Base-by-base conservation (phyloP, 768 basidiomycete genomes). In the Kwoniella europaea region DNA sequence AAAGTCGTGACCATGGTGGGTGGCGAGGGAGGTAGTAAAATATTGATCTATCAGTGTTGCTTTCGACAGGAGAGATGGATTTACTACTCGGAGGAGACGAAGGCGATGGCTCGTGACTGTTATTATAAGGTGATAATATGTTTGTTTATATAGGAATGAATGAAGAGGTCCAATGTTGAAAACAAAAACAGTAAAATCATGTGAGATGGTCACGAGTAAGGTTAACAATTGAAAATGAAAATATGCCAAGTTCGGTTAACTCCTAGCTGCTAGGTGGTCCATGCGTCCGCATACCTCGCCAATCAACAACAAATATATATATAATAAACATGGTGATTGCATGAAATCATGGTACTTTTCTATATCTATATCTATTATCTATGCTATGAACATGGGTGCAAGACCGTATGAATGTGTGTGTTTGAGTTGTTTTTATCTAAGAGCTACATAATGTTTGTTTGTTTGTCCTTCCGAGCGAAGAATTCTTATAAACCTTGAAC, bases 401-500 rank as follows among this genome's bases (percentile, higher is more conserved):
- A 43, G 35, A 60, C 22, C 16, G 15, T 57, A 35, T 15, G 41
- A n/a, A 55, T 65, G 54, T 35, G 3, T 52, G 24, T 18, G 6
- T 16, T 52, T 27, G 13, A 29, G 46, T 52, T 53, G 22, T 24
- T 42, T 55, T 15, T 29, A 58, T 44, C 53, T 67, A 56, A n/a
- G 58, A 67, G 65, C 65, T 67, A 67, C 65, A 67, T 29, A 22
- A 62, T 63, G 13, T 61, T n/a, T 43, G 16, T 61, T 42, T 6
- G 15, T 29, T 16, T 65, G 55, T 56, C 27, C 27, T 16, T 55
- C 43, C 5, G 27, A 12, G 18, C 18, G 4, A 29, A 29, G 5
- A n/a, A 18, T 20, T 18, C 46, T 76, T 74, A 79, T 71, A 79
- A 71, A 13, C 76, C 78, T 59, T 67, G 57, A 52, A 79, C 68